phyloP scores from a whole-genome alignment of 495 filamentous ascomycete species.

The Extremus antarcticus region DNA sequence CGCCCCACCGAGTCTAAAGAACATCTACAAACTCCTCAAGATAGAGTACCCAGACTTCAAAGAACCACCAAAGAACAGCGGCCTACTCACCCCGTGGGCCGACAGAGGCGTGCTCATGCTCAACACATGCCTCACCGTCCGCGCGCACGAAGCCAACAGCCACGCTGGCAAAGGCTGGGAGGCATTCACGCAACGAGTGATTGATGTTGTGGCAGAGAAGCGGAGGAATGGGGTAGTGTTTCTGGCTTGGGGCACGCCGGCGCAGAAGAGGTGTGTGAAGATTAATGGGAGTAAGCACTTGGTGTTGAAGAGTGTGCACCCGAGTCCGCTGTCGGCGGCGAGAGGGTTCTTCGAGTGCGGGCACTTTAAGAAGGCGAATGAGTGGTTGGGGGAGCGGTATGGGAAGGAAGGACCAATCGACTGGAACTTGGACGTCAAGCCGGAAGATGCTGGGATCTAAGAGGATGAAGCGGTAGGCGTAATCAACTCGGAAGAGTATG shows the following conservation, averaged over 20 bases:
- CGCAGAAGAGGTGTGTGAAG: conserved; percentile 58
- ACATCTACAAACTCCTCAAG: conserved; percentile 79
- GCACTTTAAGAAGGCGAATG: conserved; percentile 82
- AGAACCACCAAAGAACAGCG: conserved; percentile 61
- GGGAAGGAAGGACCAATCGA: conserved; percentile 71
- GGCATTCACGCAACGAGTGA: conserved; percentile 75
- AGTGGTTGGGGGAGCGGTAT: conserved; percentile 71
- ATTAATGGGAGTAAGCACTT: conserved; percentile 62
- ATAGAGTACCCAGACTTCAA: conserved; percentile 76
- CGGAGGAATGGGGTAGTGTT: conserved; percentile 79
- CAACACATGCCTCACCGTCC: conserved; percentile 87
- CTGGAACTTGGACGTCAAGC: conserved; percentile 58
- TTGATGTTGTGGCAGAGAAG: conserved; percentile 69
- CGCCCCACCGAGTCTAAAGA: conserved; percentile 76
- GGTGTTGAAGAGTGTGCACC: conserved; percentile 77
- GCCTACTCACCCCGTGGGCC: conserved; percentile 84
- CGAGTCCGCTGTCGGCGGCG: conserved; percentile 73
- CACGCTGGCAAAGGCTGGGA: conserved; percentile 86
- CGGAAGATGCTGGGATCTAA: conserved; percentile 29
- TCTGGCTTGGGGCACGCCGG: conserved; percentile 81
- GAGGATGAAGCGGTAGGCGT: no score
- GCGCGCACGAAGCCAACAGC: conserved; percentile 71
- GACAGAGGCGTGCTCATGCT: conserved; percentile 82
- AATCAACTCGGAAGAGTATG: no score
- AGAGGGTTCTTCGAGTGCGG: conserved; percentile 67